phyloP scores from a whole-genome alignment of 164 flowering plant genomes.

The Vitis amurensis region DNA sequence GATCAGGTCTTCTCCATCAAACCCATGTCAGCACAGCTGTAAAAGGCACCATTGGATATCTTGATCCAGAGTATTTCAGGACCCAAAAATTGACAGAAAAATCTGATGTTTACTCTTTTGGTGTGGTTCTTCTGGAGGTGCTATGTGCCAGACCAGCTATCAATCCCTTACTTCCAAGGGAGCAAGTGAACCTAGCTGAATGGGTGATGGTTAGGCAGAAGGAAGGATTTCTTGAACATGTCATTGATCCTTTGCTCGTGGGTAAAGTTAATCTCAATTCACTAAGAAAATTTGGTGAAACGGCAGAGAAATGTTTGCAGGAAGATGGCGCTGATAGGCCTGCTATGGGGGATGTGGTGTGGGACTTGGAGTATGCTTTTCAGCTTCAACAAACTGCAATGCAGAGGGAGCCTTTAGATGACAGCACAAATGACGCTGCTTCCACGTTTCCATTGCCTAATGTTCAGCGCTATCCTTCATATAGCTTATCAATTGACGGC shows the following conservation, averaged over 20 bases:
- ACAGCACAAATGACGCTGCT: conserved; percentile 17
- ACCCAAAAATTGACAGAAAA: conserved; percentile 11
- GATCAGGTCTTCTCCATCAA: not conserved
- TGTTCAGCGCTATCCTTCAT: conserved; percentile 29
- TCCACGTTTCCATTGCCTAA: conserved; percentile 13
- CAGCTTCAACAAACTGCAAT: conserved; percentile 24
- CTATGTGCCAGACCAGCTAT: conserved; percentile 16
- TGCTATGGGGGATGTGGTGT: conserved; percentile 31
- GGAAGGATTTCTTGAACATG: conserved; percentile 4
- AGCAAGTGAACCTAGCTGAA: conserved; percentile 17
- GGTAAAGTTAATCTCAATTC: conserved; percentile 32
- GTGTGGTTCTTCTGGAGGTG: conserved; percentile 22
- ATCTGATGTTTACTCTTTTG: conserved; percentile 26
- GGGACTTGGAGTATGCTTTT: conserved; percentile 20
- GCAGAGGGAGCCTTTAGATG: conserved; percentile 15
- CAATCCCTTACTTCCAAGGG: not conserved
- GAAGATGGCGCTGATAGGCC: conserved; percentile 35
- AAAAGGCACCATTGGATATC: conserved; percentile 19
- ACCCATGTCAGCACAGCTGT: conserved; percentile 5
- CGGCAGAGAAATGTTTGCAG: conserved; percentile 29
- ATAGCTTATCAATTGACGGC: not conserved
- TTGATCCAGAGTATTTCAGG: conserved; percentile 18
- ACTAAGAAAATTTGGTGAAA: conserved; percentile 9
- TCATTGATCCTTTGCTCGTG: conserved; percentile 21
- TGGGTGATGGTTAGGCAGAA: conserved; percentile 5